Base-by-base conservation (phyloP, 2,329 filamentous ascomycete genomes). In the Colletotrichum sp. region DNA sequence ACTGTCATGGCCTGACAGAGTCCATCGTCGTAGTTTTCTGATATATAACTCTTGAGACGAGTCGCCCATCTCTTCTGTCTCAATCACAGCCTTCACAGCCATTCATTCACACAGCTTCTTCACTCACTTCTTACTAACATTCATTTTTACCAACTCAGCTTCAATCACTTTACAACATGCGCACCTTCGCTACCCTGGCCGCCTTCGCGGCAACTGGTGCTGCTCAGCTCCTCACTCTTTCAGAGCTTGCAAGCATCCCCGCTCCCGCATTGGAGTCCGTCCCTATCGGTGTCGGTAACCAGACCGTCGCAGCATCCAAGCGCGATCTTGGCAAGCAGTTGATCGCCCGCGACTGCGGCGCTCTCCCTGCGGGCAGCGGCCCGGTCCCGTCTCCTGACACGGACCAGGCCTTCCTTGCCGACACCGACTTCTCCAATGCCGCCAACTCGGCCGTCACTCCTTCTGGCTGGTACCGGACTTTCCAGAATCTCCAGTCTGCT, bases 401-500 rank as follows among this genome's bases (percentile, higher is more conserved):
- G 13, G 72, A 64, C 44, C 26, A 55, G 9, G 67, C 67, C 7
- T 74, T 74, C 34, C 67, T 70, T 13, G 44, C 44, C 16, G 44
- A 65, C 1, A 7, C 66, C 12, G 39, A n/a, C 32, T 34, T 74
- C 7, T 65, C 72, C 18, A 63, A 39, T 8, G 67, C 67, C 8
- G 72, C 72, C 10, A 32, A 49, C 6, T 15, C 30, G 4, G 72
- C 67, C 32, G 4, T 16, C 13, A 71, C 67, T 28, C 72, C 72
- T 16, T 39, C 59, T 12, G 72, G 71, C 7, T 74, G 67, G 59
- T 74, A 65, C 32, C 67, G 49, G 34, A 74, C 72, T 12, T 71
- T 71, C 60, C 39, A 65, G 49, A 74, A 74, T n/a, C 71, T 73
- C 18, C 71, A 73, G 30, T 52, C 65, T 44, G 66, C 71, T 18